phyloP scores from a whole-genome alignment of 2,329 filamentous ascomycete genomes.

The Penicillium sp. region DNA sequence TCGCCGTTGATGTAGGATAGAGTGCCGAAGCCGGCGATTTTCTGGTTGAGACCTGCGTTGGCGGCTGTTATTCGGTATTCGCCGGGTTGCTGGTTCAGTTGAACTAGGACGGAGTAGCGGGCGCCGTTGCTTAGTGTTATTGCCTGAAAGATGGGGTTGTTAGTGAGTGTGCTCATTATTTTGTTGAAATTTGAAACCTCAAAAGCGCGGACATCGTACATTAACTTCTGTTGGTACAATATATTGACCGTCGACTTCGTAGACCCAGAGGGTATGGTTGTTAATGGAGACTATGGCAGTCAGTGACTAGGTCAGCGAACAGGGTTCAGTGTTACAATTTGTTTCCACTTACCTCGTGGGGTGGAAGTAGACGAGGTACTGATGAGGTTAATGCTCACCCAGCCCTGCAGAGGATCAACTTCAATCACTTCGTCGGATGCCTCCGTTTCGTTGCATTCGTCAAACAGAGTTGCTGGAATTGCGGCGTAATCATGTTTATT shows the following conservation, averaged over 20 bases:
- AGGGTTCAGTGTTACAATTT: no score
- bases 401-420: not conserved
- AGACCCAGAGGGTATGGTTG: constrained; percentile 8
- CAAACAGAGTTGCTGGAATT: not conserved
- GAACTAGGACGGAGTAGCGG: constrained; percentile 3
- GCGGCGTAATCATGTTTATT: not conserved
- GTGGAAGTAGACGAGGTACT: not conserved
- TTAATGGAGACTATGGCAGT: constrained; percentile 5
- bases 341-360: not conserved
- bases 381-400: constrained; percentile 7
- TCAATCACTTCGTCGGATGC: not conserved
- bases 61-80: constrained; percentile 1
- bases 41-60: constrained; percentile 1
- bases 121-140: not conserved
- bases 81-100: constrained; percentile 1
- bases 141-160: not conserved
- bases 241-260: constrained; percentile 6
- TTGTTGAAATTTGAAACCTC: no score
- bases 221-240: constrained; percentile 3
- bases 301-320: not conserved
- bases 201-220: not conserved
- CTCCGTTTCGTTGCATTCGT: constrained; percentile 2
- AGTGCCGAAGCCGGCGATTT: not conserved
- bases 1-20: constrained; percentile 2
- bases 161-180: not conserved